Evolutionary conservation across 129 eudicot genomes (phyloP).

Genomic region (Chrysanthemum makinoi): DNA sequence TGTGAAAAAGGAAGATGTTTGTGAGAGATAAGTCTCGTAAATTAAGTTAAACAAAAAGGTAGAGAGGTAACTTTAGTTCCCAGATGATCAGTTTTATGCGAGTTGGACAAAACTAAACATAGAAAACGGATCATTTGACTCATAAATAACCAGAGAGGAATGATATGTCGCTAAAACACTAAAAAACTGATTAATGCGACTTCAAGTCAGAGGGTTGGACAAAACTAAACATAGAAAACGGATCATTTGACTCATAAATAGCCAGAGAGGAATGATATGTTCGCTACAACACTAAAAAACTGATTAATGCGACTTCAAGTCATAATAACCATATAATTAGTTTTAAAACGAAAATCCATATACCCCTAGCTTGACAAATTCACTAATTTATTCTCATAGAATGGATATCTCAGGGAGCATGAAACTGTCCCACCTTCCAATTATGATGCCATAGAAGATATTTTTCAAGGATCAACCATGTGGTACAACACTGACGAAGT

Average conservation of each 20-base stretch:
- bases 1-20: neutral
- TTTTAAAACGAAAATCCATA: neutral
- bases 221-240: neutral
- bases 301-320: neutral
- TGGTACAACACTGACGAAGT: conserved; percentile 88
- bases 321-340: neutral
- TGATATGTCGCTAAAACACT: neutral
- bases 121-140: neutral
- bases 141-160: neutral
- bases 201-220: too few relatives aligned
- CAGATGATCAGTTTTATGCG: neutral
- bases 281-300: neutral
- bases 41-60: neutral
- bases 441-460: conserved; percentile 73
- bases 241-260: neutral
- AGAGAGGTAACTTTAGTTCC: neutral
- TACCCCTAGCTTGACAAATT: neutral
- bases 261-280: neutral
- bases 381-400: conserved; percentile 9
- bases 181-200: neutral
- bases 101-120: too few relatives aligned
- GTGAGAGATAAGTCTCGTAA: neutral
- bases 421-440: conserved; percentile 65
- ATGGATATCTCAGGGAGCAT: neutral
- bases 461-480: conserved; percentile 98